Evolutionary conservation across 768 basidiomycete species (phyloP), one percentile per base, ranked within the genome.

Genomic region (Nidularia pulvinata): DNA sequence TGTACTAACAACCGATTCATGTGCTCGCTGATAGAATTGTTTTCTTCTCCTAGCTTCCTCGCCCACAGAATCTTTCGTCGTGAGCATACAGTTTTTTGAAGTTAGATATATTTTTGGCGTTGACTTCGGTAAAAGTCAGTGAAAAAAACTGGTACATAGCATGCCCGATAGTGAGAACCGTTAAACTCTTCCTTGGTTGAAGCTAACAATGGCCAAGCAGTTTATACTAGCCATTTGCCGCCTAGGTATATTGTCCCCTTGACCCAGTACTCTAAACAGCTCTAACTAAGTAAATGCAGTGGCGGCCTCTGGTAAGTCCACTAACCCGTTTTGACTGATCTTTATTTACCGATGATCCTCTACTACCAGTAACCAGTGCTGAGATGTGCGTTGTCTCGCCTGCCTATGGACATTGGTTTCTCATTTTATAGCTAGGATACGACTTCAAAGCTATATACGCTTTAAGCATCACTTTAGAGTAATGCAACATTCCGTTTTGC

Each of bases 141-240:
- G 55, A 55, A 47, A 52, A 53, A 42, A 69, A 64, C 39, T 63
- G 54, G 53, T 62, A 42, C 34, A 43, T 69, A 7, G 58, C 59
- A 1, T 13, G 48, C 4, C 68, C 68, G 2, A 61, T 69, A 30
- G 68, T 66, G 52, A 57, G 66, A 45, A 16, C 13, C n/a, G 1
- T 36, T 39, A n/a, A 9, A 2, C 16, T 10, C 1, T 19, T 19
- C 35, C 4, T 16, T 39, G 1, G 19, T 13, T 13, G 10, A 33
- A 4, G 0, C 13, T 19, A n/a, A 39, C 10, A n/a, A 39, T 39
- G 37, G 9, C n/a, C 37, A 10, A 10, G n/a, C 37, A 39, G 37
- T 39, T n/a, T 39, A n/a, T 39, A 10, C 37, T 39, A 10, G 37
- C 37, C n/a, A 9, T 39, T 39, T 9, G 19, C 19, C 19, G 19